phyloP scores from a whole-genome alignment of 2,329 filamentous ascomycete species.

The Diaporthe sp. region DNA sequence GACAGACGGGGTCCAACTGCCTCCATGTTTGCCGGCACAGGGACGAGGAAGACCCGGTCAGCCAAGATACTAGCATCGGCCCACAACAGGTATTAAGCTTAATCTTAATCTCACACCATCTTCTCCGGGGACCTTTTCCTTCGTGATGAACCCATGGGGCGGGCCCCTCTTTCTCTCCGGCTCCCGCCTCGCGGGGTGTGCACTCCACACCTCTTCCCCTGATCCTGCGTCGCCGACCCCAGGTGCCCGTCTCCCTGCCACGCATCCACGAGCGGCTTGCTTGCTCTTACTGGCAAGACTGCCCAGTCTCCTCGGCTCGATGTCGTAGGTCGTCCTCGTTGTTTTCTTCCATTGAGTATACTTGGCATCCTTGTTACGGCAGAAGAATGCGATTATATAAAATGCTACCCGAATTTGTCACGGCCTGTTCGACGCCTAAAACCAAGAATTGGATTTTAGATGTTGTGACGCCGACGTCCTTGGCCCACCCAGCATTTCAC shows the following conservation, averaged over 20 bases:
- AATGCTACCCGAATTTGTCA: neutral
- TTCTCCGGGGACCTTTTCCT: neutral
- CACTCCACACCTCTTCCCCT: neutral
- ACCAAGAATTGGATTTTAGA: constrained; percentile 1
- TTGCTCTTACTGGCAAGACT: neutral
- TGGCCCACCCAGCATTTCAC: neutral
- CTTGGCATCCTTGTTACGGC: neutral
- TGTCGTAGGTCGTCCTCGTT: neutral
- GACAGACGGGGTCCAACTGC: neutral
- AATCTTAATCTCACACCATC: neutral
- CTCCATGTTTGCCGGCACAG: neutral
- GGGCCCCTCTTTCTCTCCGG: neutral
- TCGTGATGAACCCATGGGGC: neutral
- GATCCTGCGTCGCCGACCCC: neutral
- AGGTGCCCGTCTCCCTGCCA: neutral
- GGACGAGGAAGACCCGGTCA: neutral
- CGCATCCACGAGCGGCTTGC: neutral
- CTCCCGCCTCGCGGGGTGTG: neutral
- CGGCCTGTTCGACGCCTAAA: neutral
- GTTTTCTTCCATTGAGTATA: neutral
- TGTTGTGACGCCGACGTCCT: neutral
- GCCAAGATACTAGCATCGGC: constrained; percentile 28
- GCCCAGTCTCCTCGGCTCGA: neutral
- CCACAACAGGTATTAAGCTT: constrained; percentile 7
- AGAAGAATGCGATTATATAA: neutral